These are phyloP conservation scores for Ganoderma lucidum DNA, from an alignment of 1,284 basidiomycete genomes.

Conservation along the genomic window DNA sequence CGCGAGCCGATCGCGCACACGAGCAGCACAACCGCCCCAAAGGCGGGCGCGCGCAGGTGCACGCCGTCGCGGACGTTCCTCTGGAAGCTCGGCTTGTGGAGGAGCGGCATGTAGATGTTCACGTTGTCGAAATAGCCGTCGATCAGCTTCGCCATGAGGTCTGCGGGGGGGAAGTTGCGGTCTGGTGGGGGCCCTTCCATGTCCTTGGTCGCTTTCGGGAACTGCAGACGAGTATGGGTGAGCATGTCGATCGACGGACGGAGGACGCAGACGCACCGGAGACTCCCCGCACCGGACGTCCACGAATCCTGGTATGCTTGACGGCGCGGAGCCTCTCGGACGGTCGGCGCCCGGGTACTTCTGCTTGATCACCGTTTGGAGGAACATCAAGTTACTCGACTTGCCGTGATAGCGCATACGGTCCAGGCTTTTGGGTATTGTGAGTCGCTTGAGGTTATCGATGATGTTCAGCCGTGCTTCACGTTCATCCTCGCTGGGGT, in stretches of 20 bases:
- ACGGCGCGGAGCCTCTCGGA: conserved; percentile 20
- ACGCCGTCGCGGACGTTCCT: conserved; percentile 47
- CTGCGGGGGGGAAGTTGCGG: conserved; percentile 18
- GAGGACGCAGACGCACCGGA: background rate
- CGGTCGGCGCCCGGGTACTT: conserved; percentile 45
- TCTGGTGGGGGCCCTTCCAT: conserved; percentile 6
- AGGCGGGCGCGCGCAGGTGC: conserved; percentile 53
- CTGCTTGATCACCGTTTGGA: conserved; percentile 56
- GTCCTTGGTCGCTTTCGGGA: background rate
- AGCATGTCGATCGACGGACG: background rate
- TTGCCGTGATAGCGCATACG: conserved; percentile 57
- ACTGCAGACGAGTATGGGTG: background rate
- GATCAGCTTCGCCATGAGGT: conserved; percentile 47
- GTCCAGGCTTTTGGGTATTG: conserved; percentile 29
- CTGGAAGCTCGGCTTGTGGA: conserved; percentile 60
- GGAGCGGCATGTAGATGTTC: conserved; percentile 53
- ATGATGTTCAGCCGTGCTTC: conserved; percentile 33
- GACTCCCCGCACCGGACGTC: background rate
- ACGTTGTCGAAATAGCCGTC: conserved; percentile 55
- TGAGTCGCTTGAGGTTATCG: conserved; percentile 33
- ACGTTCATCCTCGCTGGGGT: conserved; percentile 46
- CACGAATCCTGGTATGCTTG: too few species aligned
- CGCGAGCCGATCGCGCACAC: conserved; percentile 61
- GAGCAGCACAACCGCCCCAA: conserved; percentile 57
- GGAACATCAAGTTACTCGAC: conserved; percentile 57